Evolutionary conservation across 2,329 filamentous ascomycete genomes (phyloP).

Genomic region (Exophiala xenobiotica): DNA sequence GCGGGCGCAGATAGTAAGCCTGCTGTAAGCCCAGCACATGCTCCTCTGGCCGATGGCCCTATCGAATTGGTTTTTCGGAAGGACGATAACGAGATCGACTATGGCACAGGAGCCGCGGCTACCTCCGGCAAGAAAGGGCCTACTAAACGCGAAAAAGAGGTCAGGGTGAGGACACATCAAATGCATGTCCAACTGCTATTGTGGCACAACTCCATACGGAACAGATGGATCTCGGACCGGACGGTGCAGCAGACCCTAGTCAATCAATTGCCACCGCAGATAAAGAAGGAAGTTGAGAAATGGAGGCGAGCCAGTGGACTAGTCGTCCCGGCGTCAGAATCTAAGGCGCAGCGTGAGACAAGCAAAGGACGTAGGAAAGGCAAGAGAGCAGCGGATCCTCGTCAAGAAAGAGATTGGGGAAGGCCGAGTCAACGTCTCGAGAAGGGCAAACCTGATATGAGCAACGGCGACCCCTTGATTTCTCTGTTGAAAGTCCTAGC

Average conservation of each 20-base stretch:
- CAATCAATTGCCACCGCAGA: slow-evolving; percentile 65
- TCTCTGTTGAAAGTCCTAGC: slow-evolving; percentile 73
- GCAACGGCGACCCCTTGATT: slow-evolving; percentile 77
- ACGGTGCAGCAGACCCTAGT: slow-evolving; percentile 74
- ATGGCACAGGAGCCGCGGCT: slow-evolving; percentile 60
- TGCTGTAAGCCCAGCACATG: slow-evolving; percentile 43
- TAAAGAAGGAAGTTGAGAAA: slow-evolving; percentile 71
- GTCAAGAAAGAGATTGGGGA: slow-evolving; percentile 66
- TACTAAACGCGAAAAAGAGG: slow-evolving; percentile 77
- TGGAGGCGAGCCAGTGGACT: slow-evolving; percentile 71
- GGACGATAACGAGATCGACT: slow-evolving; percentile 51
- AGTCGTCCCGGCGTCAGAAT: slow-evolving; percentile 43
- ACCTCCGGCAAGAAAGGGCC: slow-evolving; percentile 75
- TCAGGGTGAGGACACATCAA: slow-evolving; percentile 77
- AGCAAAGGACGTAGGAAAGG: slow-evolving; percentile 41
- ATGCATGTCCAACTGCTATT: slow-evolving; percentile 85
- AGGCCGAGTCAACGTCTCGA: slow-evolving; percentile 67
- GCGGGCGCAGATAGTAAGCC: slow-evolving; percentile 45
- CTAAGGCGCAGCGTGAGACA: slow-evolving; percentile 32
- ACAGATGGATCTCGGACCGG: slow-evolving; percentile 77
- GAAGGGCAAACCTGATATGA: slow-evolving; percentile 70
- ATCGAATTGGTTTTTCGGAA: slow-evolving; percentile 70
- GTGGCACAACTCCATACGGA: slow-evolving; percentile 84
- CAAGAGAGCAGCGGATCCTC: slow-evolving; percentile 44
- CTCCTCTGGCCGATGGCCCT: slow-evolving; percentile 58